Evolutionary conservation across 257 asterid species (phyloP), one percentile per base, ranked within the genome.

Genomic region (Ocimum tenuiflorum): DNA sequence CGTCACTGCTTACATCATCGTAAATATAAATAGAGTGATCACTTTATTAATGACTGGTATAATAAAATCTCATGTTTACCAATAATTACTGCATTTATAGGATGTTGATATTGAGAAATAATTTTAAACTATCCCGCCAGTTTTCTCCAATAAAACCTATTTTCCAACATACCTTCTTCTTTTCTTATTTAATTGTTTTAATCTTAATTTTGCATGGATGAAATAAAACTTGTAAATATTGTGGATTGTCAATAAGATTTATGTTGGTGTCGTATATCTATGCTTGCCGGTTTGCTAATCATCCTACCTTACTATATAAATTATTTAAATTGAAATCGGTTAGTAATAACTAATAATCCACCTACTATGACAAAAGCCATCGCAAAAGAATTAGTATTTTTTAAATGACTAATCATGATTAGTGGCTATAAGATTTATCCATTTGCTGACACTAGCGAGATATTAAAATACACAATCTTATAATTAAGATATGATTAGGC

Each of bases 301-400:
- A 53, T 65, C 50, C 35, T 19, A 47, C 54, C 39, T 47, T 52
- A 9, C 51, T 46, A 50, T 41, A 29, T 53, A 0, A 62, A 55
- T 60, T 61, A 61, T 63, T 68, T 55, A 50, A 68, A 24, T 9
- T 18, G 56, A 61, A 69, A 50, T 49, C 63, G 72, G 72, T 77
- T 68, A 50, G 45, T 65, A 48, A 49, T 68, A 65, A 42, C 57
- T 65, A 48, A 49, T 68, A 65, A 42, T 60, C 75, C 77, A 74
- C 66, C 79, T 7, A 78, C 76, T 76, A 12, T 73, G 82, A 78
- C 82, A 67, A 60, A 77, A 55, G 35, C 79, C 48, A 42, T n/a
- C 39, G 17, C 60, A 24, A 18, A 18, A 0, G 9, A 63, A 11
- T 19, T 49, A 55, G 0, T 29, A 14, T 2, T 41, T 6, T 51